phyloP scores from a whole-genome alignment of 805 yeast species.

The Groenewaldozyma salmanticensis region DNA sequence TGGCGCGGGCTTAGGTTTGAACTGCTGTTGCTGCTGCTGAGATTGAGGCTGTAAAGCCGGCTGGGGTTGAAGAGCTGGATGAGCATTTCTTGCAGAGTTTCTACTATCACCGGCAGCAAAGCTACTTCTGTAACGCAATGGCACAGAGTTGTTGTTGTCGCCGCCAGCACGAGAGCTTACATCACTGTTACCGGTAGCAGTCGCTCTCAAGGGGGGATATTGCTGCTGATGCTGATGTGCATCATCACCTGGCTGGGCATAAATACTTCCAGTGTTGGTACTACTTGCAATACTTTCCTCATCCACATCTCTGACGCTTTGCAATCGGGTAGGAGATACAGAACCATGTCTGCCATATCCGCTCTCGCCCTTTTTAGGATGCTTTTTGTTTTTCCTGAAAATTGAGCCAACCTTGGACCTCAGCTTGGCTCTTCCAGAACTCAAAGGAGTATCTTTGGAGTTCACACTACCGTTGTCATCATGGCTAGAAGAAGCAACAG shows the following conservation, averaged over 20 bases:
- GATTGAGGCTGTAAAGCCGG: constrained; percentile 3
- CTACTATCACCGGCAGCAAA: background rate
- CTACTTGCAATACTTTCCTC: background rate
- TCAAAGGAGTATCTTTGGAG: constrained; percentile 7
- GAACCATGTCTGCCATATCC: background rate
- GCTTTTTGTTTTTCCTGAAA: constrained; percentile 24
- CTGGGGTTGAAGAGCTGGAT: too few species aligned
- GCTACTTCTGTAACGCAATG: background rate
- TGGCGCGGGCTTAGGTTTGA: constrained; percentile 5
- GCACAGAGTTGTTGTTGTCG: too few species aligned
- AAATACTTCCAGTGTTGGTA: constrained; percentile 4
- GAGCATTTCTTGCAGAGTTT: too few species aligned
- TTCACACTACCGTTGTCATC: constrained; percentile 13
- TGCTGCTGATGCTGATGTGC: too few species aligned
- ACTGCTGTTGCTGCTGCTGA: background rate
- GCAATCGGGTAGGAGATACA: background rate
- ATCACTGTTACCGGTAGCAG: too few species aligned
- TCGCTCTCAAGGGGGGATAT: too few species aligned
- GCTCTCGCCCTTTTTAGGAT: constrained; percentile 9
- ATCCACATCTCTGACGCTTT: background rate
- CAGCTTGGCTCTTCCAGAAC: constrained; percentile 16
- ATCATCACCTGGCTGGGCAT: too few species aligned
- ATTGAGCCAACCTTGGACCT: constrained; percentile 30
- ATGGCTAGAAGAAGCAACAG: too few species aligned
- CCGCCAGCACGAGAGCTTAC: background rate